phyloP scores from a whole-genome alignment of 2,329 filamentous ascomycete species.

The Lasiodiplodia gonubiensis region DNA sequence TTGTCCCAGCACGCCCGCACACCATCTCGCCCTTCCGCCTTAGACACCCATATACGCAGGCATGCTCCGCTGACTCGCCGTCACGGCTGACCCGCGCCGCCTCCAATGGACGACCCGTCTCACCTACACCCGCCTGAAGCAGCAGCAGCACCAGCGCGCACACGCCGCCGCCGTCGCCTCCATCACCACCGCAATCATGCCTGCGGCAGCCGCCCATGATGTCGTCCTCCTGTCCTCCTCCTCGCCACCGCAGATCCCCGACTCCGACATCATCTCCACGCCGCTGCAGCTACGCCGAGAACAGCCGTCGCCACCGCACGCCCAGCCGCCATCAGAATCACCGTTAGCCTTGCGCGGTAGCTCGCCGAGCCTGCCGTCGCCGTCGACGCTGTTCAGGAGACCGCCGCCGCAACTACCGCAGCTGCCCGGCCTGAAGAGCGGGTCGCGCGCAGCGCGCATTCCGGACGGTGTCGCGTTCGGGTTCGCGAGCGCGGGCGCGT shows the following conservation, averaged over 20 bases:
- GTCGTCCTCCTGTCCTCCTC: constrained; percentile 41
- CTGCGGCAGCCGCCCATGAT: constrained; percentile 25
- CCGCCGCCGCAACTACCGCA: not conserved
- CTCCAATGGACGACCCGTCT: not conserved
- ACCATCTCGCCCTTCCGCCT: not conserved
- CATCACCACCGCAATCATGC: not conserved
- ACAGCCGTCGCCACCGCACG: not conserved
- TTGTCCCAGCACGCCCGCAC: not conserved
- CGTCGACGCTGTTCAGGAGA: constrained; percentile 33
- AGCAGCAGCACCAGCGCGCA: not conserved
- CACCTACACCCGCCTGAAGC: not conserved
- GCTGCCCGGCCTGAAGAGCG: constrained; percentile 35
- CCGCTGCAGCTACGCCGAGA: not conserved
- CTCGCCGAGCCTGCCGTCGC: constrained; percentile 37
- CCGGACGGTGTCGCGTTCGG: constrained; percentile 38
- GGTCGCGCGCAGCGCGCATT: constrained; percentile 37
- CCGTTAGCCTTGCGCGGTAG: constrained; percentile 31
- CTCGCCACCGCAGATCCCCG: constrained; percentile 30
- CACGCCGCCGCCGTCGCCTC: not conserved
- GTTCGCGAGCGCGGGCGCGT: constrained; percentile 42
- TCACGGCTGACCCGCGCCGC: not conserved
- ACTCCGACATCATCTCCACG: constrained; percentile 23
- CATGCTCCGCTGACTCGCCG: constrained; percentile 8
- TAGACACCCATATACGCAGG: not conserved
- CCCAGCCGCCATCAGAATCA: not conserved